Conservation (phyloP, 2,329 filamentous ascomycete genomes). For the Epichloe festucae region DNA sequence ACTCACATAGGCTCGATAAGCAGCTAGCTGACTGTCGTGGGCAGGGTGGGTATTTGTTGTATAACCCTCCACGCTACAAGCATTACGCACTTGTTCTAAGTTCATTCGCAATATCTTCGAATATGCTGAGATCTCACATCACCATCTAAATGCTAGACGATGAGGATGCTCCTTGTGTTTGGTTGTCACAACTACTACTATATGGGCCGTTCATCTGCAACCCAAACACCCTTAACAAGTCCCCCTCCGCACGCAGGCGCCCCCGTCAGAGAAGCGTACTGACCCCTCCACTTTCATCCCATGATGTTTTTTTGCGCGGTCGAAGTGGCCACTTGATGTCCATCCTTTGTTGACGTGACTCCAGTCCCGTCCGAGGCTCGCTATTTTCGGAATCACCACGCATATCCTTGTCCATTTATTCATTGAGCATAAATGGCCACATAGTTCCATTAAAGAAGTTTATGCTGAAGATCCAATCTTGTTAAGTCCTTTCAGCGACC, state of each 20-base stretch:
- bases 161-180: background rate
- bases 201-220: background rate
- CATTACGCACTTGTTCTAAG: too few relatives aligned
- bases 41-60: too few relatives aligned
- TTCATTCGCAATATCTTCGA: too few relatives aligned
- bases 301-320: background rate
- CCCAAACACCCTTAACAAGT: background rate
- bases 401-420: background rate
- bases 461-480: slow-evolving; percentile 45
- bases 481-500: slow-evolving; percentile 87
- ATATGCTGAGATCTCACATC: background rate
- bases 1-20: too few relatives aligned
- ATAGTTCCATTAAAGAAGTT: background rate
- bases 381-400: background rate
- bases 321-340: background rate
- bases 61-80: too few relatives aligned
- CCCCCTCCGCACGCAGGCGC: background rate
- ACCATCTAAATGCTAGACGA: background rate
- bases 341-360: background rate
- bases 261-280: background rate
- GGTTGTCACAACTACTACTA: background rate
- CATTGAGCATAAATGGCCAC: background rate
- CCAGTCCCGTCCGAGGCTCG: background rate
- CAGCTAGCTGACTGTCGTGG: too few relatives aligned
- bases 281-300: background rate